Percentiles rank a stretch among this genome's conserved stretches.
phyloP scores from a whole-genome alignment of 192 early-diverging fungal genomes.

The Gryganskiella cystojenkinii region DNA sequence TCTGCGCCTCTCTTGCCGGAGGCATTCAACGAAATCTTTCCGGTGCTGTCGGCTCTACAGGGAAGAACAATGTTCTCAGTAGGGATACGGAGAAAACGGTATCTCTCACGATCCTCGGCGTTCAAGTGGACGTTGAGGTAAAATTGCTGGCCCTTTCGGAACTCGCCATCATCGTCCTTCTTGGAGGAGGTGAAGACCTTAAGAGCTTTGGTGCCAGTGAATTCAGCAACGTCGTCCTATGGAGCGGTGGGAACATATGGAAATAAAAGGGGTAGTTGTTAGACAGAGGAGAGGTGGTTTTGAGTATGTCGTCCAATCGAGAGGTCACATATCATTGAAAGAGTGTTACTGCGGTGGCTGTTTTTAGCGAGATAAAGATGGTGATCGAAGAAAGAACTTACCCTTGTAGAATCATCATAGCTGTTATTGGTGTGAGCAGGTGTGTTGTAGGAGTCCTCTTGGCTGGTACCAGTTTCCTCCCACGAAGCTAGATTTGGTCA shows the following conservation, averaged over 20 bases:
- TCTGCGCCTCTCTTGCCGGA: conserved; percentile 43
- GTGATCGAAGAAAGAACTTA: conserved; percentile 8
- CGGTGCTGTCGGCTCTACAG: conserved; percentile 32
- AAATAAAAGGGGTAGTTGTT: not conserved
- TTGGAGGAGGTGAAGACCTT: conserved; percentile 54
- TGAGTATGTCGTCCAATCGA: not conserved
- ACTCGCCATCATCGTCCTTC: conserved; percentile 53
- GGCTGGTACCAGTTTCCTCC: conserved; percentile 13
- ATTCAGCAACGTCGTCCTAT: conserved; percentile 24
- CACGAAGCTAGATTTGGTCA: conserved; percentile 21
- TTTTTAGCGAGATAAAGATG: not conserved
- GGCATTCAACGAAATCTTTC: conserved; percentile 32
- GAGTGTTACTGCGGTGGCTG: not conserved
- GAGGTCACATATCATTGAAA: not conserved
- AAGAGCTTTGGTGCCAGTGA: conserved; percentile 29
- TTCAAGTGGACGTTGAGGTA: conserved; percentile 43
- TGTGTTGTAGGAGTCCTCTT: conserved; percentile 34
- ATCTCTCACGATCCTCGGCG: conserved; percentile 38
- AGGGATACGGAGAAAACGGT: conserved; percentile 44
- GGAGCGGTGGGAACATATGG: not conserved
- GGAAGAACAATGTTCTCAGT: conserved; percentile 48
- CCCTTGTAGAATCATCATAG: conserved; percentile 41
- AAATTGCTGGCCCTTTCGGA: conserved; percentile 53
- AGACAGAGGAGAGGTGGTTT: not conserved
- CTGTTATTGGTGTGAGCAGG: conserved; percentile 38